Evolutionary conservation across 441 rosid genomes (phyloP), one percentile per base, ranked within the genome.

Genomic region (Francoa sonchifolia): DNA sequence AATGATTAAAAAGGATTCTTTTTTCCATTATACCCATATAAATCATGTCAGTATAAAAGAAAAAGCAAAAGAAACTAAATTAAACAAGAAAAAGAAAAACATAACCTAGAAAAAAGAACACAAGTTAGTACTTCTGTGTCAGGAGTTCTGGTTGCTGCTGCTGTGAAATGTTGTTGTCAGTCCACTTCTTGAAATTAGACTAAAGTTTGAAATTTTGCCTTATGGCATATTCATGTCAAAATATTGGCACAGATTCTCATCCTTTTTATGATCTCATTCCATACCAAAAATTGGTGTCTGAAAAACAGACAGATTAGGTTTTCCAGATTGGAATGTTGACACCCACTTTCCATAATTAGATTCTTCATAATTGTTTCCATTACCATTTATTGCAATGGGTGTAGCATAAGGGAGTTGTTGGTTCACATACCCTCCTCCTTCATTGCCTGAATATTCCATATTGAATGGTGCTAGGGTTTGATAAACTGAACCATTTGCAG

Each of bases 241-340:
- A n/a, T 33, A 2, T 33, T 52, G 33, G 65, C 68, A 67, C 59
- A 38, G 66, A 64, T 61, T 67, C 74, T 59, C 58, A 55, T 48
- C 8, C 42, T 32, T 36, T 21, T 10, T 0, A 14, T 53, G 57
- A 55, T 23, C 62, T 87, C 83, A 82, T 64, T 87, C 96, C 66
- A 76, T 70, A 16, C 96, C 82, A 67, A 79, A 79, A 48, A 87
- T 79, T 9, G 94, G 86, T 19, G 86, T 79, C 82, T 77, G 88
- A 61, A 77, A 76, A 57, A 74, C 67, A 14, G 86, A 71, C 20
- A 82, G 59, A 50, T 53, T 74, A 3, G 81, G 50, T 68, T 87
- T 82, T 41, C 72, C 76, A 63, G 75, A 26, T 58, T 70, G 82
- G 49, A 69, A 67, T 42, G 76, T 31, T 37, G 63, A 67, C 39